phyloP scores from a whole-genome alignment of 306 rosid genomes.

The Dalbergia cultrata region DNA sequence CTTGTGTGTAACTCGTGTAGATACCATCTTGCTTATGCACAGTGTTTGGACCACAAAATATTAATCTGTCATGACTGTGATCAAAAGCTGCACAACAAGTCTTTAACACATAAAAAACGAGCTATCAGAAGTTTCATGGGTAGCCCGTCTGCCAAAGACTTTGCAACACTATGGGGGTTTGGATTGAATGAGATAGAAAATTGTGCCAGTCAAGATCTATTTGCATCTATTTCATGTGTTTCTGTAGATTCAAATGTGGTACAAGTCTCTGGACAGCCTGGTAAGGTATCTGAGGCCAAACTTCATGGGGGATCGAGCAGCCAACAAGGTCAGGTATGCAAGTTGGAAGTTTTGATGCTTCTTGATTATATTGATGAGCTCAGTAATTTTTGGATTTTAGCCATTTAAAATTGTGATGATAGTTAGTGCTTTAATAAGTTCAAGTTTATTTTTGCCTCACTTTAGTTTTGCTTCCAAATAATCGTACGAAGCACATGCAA shows the following conservation, averaged over 20 bases:
- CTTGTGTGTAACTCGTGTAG: conserved; percentile 74
- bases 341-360: conserved; percentile 20
- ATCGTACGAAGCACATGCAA: too few species aligned
- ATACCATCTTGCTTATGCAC: conserved; percentile 58
- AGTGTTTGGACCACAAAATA: conserved; percentile 73
- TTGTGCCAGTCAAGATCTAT: conserved; percentile 43
- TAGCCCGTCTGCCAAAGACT: conserved; percentile 81
- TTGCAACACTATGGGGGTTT: conserved; percentile 83
- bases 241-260: conserved; percentile 53
- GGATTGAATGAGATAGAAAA: conserved; percentile 59
- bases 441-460: conserved; percentile 4
- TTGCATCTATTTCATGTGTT: conserved; percentile 55
- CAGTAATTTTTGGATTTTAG: conserved; percentile 3
- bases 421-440: background rate
- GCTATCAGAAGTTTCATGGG: conserved; percentile 72
- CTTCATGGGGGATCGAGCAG: conserved; percentile 53
- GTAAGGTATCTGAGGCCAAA: conserved; percentile 31
- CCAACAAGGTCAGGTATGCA: conserved; percentile 64
- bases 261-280: conserved; percentile 40
- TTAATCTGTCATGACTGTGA: conserved; percentile 76
- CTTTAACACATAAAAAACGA: conserved; percentile 64
- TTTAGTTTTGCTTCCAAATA: background rate
- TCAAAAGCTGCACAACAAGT: conserved; percentile 57
- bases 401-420: background rate
- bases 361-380: conserved; percentile 3